These are phyloP conservation scores for Ceratobasidium sp. DNA, from an alignment of 1,284 basidiomycete genomes.

Conservation along the genomic window DNA sequence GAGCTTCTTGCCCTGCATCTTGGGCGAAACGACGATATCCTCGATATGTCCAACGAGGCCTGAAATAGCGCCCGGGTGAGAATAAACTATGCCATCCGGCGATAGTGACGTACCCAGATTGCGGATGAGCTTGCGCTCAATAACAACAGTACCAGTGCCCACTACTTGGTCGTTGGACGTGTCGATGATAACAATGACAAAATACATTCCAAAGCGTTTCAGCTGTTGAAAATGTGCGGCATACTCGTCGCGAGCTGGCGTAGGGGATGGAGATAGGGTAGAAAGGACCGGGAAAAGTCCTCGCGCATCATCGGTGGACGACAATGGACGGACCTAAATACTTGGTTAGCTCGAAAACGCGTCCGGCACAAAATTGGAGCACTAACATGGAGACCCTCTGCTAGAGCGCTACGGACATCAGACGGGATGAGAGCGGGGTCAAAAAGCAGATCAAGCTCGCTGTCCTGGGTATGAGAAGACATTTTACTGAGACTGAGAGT, in stretches of 20 bases:
- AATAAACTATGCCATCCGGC: background rate
- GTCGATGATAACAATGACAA: slow-evolving; percentile 84
- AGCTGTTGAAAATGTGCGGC: slow-evolving; percentile 72
- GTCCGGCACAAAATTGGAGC: slow-evolving; percentile 47
- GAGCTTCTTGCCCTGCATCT: slow-evolving; percentile 88
- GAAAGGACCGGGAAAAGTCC: slow-evolving; percentile 86
- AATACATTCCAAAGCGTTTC: slow-evolving; percentile 73
- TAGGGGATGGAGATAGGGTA: slow-evolving; percentile 81
- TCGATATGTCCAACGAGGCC: slow-evolving; percentile 94
- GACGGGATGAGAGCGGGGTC: slow-evolving; percentile 44
- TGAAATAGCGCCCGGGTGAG: slow-evolving; percentile 49
- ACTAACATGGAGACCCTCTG: slow-evolving; percentile 45
- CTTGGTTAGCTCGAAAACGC: slow-evolving; percentile 55
- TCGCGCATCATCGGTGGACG: slow-evolving; percentile 84
- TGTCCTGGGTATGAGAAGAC: slow-evolving; percentile 42
- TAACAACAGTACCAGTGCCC: slow-evolving; percentile 83
- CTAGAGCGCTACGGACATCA: slow-evolving; percentile 40
- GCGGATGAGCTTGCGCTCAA: slow-evolving; percentile 94
- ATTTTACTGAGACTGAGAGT: background rate
- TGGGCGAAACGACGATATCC: slow-evolving; percentile 93
- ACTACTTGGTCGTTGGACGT: slow-evolving; percentile 81
- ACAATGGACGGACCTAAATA: slow-evolving; percentile 84
- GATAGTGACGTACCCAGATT: slow-evolving; percentile 16
- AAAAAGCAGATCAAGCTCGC: slow-evolving; percentile 45
- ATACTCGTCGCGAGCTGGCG: slow-evolving; percentile 78